These are phyloP conservation scores for Xerocomus minutiporus DNA, from an alignment of 1,284 basidiomycete species.

Conservation along the genomic window DNA sequence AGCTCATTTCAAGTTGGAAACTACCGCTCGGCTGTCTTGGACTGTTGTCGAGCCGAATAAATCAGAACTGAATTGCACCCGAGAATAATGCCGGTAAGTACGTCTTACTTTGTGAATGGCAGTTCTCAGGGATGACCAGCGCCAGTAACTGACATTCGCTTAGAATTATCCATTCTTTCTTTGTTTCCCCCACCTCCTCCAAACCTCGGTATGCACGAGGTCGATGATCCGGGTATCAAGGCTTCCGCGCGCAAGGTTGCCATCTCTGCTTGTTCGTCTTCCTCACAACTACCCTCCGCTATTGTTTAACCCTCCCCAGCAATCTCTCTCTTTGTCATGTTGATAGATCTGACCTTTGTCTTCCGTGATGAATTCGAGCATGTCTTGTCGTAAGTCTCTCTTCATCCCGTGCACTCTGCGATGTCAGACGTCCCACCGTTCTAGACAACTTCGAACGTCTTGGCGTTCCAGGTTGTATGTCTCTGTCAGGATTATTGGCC, in stretches of 20 bases:
- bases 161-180: background rate
- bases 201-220: background rate
- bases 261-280: conserved; percentile 10
- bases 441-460: conserved; percentile 10
- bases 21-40: background rate
- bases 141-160: background rate
- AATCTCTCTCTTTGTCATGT: conserved; percentile 11
- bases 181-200: background rate
- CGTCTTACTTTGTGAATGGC: background rate
- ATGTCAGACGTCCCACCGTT: background rate
- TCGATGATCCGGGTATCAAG: background rate
- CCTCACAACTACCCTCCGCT: background rate
- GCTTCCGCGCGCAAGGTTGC: conserved; percentile 7
- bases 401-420: background rate
- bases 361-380: conserved; percentile 17
- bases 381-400: conserved; percentile 19
- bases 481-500: conserved; percentile 12
- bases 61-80: background rate
- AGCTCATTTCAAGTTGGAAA: too few relatives aligned
- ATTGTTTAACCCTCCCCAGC: conserved; percentile 3
- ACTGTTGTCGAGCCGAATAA: background rate
- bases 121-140: background rate
- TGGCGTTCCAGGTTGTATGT: conserved; percentile 14
- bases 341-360: conserved; percentile 13
- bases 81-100: background rate